Conservation (phyloP, 768 basidiomycete genomes). For the Leccinellum albellum region DNA sequence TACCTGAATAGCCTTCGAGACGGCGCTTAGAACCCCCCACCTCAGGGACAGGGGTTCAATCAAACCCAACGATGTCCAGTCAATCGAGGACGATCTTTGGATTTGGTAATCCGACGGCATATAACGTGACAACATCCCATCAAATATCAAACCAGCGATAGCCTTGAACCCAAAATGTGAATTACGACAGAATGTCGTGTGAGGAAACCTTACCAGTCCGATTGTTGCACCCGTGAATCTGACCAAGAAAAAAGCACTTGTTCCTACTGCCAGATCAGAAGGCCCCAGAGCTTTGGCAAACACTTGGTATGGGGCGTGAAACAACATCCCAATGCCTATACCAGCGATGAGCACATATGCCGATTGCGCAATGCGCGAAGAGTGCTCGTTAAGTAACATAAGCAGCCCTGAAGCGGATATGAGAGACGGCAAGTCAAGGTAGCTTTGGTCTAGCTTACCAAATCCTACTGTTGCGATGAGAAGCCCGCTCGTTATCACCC, state of each 20-base stretch:
- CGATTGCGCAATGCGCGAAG: slow-evolving; percentile 43
- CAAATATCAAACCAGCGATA: slow-evolving; percentile 71
- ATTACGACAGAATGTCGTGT: slow-evolving; percentile 1
- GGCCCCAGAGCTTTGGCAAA: slow-evolving; percentile 65
- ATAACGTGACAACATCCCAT: slow-evolving; percentile 44
- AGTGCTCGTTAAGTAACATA: slow-evolving; percentile 53
- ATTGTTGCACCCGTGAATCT: slow-evolving; percentile 83
- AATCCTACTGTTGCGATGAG: slow-evolving; percentile 67
- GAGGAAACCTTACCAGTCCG: slow-evolving; percentile 56
- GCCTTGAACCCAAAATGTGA: slow-evolving; percentile 45
- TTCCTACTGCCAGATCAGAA: slow-evolving; percentile 69
- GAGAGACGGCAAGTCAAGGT: slow-evolving; percentile 3
- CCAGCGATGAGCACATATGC: slow-evolving; percentile 71
- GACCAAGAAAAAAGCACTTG: slow-evolving; percentile 84
- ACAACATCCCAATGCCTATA: slow-evolving; percentile 76
- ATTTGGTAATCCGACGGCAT: slow-evolving; percentile 48
- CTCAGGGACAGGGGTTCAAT: slow-evolving; percentile 47
- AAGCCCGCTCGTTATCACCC: slow-evolving; percentile 60
- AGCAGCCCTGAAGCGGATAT: slow-evolving; percentile 54
- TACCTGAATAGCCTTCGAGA: slow-evolving; percentile 66
- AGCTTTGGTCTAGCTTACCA: slow-evolving; percentile 42
- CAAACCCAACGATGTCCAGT: slow-evolving; percentile 48
- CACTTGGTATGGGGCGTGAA: slow-evolving; percentile 82
- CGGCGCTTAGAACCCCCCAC: slow-evolving; percentile 44
- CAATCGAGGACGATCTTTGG: slow-evolving; percentile 41